Percentiles rank a stretch among this genome's conserved stretches.
Conservation (phyloP, 2,329 filamentous ascomycete genomes). For the Fusarium oxysporum region DNA sequence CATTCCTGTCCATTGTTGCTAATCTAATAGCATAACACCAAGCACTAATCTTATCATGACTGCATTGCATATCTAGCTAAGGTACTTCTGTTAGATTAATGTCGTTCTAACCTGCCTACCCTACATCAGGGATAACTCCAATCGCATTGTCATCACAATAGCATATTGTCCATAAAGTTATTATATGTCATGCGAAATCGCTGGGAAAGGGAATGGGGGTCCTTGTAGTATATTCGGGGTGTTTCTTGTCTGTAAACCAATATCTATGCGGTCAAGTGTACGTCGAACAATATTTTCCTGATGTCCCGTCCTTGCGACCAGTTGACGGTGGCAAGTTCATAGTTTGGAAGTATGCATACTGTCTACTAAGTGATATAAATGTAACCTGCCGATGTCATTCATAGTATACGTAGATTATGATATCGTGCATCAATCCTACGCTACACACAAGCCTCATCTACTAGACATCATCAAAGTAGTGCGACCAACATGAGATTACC, state of each 20-base stretch:
- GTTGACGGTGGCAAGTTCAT: neutral
- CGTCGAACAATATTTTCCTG: neutral
- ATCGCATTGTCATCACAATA: neutral
- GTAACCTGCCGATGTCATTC: neutral
- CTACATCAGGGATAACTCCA: neutral
- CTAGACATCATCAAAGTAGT: constrained; percentile 9
- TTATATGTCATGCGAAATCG: neutral
- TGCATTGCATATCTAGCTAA: neutral
- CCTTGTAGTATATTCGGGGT: no score
- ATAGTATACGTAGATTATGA: neutral
- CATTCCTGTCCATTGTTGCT: neutral
- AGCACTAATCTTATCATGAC: neutral
- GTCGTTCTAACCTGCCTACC: neutral
- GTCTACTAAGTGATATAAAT: neutral
- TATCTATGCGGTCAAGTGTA: no score
- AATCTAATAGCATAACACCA: neutral
- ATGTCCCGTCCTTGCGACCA: neutral
- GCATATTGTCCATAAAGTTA: neutral
- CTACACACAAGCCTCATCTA: constrained; percentile 4
- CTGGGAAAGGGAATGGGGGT: no score
- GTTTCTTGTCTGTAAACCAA: no score
- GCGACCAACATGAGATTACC: constrained; percentile 8
- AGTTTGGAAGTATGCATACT: neutral
- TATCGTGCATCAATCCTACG: neutral
- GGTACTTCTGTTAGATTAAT: neutral